These are phyloP conservation scores for Deinandra increscens DNA, from an alignment of 129 eudicot species.

Conservation along the genomic window DNA sequence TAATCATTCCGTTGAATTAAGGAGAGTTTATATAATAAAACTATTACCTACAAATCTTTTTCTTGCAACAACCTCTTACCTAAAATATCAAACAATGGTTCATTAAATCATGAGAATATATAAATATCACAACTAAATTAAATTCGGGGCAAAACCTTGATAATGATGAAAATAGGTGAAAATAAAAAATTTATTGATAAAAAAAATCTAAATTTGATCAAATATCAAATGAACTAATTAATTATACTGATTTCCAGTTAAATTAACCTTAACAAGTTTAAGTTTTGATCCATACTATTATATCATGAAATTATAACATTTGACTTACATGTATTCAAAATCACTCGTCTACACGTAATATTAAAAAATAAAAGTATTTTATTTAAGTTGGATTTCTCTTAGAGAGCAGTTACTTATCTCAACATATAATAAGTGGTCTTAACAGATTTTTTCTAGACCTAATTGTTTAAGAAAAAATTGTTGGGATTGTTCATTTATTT, in stretches of 20 bases:
- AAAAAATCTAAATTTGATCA: too few relatives aligned
- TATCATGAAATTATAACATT: not conserved
- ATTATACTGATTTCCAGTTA: not conserved
- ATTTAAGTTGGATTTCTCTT: too few relatives aligned
- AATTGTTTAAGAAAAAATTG: too few relatives aligned
- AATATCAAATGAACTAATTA: not conserved
- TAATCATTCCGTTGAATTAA: not conserved
- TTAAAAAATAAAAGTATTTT: too few relatives aligned
- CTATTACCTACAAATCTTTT: slow-evolving; percentile 4
- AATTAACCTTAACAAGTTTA: not conserved
- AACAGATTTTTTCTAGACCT: too few relatives aligned
- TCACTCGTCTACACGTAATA: not conserved
- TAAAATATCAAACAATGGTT: not conserved
- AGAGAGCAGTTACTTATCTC: too few relatives aligned
- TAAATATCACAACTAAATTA: not conserved
- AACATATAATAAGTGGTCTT: too few relatives aligned
- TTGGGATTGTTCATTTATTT: too few relatives aligned
- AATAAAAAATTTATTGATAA: too few relatives aligned
- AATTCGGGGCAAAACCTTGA: too few relatives aligned
- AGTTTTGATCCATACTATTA: not conserved
- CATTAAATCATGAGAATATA: not conserved
- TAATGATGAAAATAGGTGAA: too few relatives aligned
- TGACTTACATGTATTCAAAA: not conserved
- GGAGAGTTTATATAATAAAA: not conserved
- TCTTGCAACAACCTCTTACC: slow-evolving; percentile 5